Evolutionary conservation across 1,284 basidiomycete genomes (phyloP).

Genomic region (Pyrrhoderma noxium): DNA sequence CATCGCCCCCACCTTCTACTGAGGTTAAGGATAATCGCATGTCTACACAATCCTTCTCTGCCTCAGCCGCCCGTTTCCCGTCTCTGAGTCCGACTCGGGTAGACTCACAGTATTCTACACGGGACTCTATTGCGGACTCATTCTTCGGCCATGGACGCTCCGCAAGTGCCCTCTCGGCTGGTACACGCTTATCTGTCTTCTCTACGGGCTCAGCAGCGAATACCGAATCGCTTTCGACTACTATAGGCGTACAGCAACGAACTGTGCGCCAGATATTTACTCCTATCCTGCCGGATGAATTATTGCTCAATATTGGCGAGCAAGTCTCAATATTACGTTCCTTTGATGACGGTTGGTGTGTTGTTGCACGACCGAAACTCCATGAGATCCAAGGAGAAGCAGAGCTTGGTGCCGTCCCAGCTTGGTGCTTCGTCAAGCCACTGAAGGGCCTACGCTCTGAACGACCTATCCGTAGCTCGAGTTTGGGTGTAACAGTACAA

Average conservation of each 20-base stretch:
- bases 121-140: conserved; percentile 29
- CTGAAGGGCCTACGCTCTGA: conserved; percentile 49
- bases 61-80: conserved; percentile 7
- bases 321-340: conserved; percentile 49
- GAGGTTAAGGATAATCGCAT: conserved; percentile 15
- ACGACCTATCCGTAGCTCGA: conserved; percentile 54
- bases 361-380: conserved; percentile 48
- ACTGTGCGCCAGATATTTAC: conserved; percentile 56
- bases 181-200: conserved; percentile 26
- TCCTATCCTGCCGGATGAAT: conserved; percentile 65
- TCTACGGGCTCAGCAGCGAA: conserved; percentile 31
- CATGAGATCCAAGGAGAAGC: conserved; percentile 32
- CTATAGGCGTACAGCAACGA: conserved; percentile 35
- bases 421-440: conserved; percentile 64
- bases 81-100: conserved; percentile 20
- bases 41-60: conserved; percentile 20
- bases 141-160: conserved; percentile 21
- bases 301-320: conserved; percentile 50
- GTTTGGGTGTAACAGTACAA: conserved; percentile 53
- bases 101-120: conserved; percentile 23
- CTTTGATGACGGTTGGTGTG: conserved; percentile 72
- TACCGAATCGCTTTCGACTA: conserved; percentile 25
- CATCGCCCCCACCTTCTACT: conserved; percentile 18
- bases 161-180: conserved; percentile 8
- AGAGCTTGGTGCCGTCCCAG: conserved; percentile 60